Percentiles rank a stretch among this genome's conserved stretches.
phyloP scores from a whole-genome alignment of 148 eudicot species.

The Chenopodium suecicum region DNA sequence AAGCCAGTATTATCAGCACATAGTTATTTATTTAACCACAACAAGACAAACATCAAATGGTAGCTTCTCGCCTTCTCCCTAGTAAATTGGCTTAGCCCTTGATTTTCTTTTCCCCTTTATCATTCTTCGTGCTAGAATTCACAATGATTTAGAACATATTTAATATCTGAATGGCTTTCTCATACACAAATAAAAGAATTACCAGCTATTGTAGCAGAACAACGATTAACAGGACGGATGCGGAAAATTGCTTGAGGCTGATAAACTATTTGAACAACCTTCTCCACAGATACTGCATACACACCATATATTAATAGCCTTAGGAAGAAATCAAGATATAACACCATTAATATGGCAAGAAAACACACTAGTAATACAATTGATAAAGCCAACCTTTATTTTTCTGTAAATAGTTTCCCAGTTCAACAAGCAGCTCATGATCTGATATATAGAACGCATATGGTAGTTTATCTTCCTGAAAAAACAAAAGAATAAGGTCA shows the following conservation, averaged over 20 bases:
- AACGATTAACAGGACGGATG: slow-evolving; percentile 91
- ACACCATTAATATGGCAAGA: background rate
- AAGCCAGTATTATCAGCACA: background rate
- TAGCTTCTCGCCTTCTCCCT: background rate
- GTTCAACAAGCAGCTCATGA: slow-evolving; percentile 67
- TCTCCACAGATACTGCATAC: slow-evolving; percentile 95
- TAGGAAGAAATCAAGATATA: background rate
- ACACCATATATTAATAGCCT: slow-evolving; percentile 15
- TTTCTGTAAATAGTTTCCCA: slow-evolving; percentile 72
- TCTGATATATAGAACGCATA: slow-evolving; percentile 91
- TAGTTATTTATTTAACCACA: background rate
- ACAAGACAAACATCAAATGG: background rate
- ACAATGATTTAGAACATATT: background rate
- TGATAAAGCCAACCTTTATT: slow-evolving; percentile 57
- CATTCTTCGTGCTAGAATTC: background rate
- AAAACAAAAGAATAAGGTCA: slow-evolving; percentile 15
- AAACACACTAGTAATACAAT: background rate
- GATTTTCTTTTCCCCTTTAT: background rate
- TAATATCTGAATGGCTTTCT: background rate
- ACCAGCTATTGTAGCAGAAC: slow-evolving; percentile 96
- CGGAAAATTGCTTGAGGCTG: slow-evolving; percentile 97
- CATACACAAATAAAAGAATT: slow-evolving; percentile 1
- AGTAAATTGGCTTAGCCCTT: background rate
- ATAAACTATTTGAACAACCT: slow-evolving; percentile 81
- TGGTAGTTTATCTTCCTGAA: slow-evolving; percentile 89